These are phyloP conservation scores for Cercis canadensis DNA, from an alignment of 306 rosid species.

Conservation along the genomic window DNA sequence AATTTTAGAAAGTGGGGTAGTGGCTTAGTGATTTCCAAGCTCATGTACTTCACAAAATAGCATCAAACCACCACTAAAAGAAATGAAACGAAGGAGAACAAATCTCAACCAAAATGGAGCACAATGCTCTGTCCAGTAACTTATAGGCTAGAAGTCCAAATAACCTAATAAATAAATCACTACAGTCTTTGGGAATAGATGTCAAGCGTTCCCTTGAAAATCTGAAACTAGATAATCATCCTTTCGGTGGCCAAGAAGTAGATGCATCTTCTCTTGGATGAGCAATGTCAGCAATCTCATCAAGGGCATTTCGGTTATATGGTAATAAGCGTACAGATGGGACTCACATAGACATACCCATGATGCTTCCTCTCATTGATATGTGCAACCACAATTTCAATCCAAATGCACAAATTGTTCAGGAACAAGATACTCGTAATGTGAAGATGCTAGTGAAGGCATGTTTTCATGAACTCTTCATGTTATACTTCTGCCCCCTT, in stretches of 20 bases:
- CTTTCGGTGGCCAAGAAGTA: constrained; percentile 80
- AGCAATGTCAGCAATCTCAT: constrained; percentile 97
- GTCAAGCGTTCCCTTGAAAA: constrained; percentile 56
- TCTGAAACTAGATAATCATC: constrained; percentile 66
- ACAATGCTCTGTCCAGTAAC: too few relatives aligned
- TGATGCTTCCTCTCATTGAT: constrained; percentile 98
- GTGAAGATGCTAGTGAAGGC: constrained; percentile 74
- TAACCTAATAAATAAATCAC: too few relatives aligned
- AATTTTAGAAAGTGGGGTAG: too few relatives aligned
- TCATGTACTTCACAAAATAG: too few relatives aligned
- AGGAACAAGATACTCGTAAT: constrained; percentile 63
- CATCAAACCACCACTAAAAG: too few relatives aligned
- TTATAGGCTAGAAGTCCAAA: too few relatives aligned
- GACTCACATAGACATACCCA: constrained; percentile 52
- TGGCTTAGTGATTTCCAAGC: too few relatives aligned
- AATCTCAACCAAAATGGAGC: too few relatives aligned
- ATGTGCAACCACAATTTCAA: constrained; percentile 97
- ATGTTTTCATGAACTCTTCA: constrained; percentile 27
- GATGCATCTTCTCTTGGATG: constrained; percentile 96
- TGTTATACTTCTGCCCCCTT: not conserved
- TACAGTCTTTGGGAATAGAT: too few relatives aligned
- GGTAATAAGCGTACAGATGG: constrained; percentile 67
- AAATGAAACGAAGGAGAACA: too few relatives aligned
- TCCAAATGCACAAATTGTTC: constrained; percentile 81
- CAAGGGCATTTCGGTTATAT: constrained; percentile 83